These are phyloP conservation scores for Pilobolus umbonatus DNA, from an alignment of 192 early-diverging fungal genomes.

Conservation along the genomic window DNA sequence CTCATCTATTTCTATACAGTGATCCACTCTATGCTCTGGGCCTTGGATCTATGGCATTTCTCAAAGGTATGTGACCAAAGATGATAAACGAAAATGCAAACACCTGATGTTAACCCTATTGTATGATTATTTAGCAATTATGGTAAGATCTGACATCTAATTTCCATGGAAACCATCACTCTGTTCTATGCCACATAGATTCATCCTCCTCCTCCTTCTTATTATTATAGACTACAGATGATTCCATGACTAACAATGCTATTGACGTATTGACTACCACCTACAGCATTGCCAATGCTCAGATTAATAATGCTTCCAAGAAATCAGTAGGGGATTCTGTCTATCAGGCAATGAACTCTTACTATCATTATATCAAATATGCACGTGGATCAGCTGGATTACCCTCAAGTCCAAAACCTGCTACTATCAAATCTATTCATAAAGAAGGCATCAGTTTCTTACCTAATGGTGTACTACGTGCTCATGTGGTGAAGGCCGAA, in stretches of 20 bases:
- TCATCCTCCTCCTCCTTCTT: conserved; percentile 4
- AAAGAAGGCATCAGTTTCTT: conserved; percentile 31
- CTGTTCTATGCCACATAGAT: too few species aligned
- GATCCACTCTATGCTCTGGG: conserved; percentile 52
- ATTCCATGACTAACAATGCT: conserved; percentile 38
- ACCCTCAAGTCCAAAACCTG: conserved; percentile 23
- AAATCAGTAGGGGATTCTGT: conserved; percentile 31
- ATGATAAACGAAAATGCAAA: background rate
- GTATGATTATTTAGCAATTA: conserved; percentile 21
- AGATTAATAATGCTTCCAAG: conserved; percentile 47
- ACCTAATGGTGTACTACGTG: conserved; percentile 48
- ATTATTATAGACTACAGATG: conserved; percentile 44
- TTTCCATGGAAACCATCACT: too few species aligned
- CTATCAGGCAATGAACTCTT: conserved; percentile 27
- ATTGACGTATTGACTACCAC: conserved; percentile 36
- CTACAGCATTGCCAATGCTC: conserved; percentile 40
- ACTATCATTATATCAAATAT: conserved; percentile 39
- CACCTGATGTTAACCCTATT: background rate
- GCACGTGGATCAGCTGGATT: conserved; percentile 30
- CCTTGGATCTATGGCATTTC: conserved; percentile 46
- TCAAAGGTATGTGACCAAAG: conserved; percentile 45
- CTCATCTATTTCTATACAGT: conserved; percentile 15
- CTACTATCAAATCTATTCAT: conserved; percentile 14
- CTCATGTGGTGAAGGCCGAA: conserved; percentile 48
- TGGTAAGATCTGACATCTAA: too few species aligned